Evolutionary conservation across 2,329 filamentous ascomycete genomes (phyloP), one percentile per base, ranked within the genome.

Genomic region (Colletotrichum incanum): DNA sequence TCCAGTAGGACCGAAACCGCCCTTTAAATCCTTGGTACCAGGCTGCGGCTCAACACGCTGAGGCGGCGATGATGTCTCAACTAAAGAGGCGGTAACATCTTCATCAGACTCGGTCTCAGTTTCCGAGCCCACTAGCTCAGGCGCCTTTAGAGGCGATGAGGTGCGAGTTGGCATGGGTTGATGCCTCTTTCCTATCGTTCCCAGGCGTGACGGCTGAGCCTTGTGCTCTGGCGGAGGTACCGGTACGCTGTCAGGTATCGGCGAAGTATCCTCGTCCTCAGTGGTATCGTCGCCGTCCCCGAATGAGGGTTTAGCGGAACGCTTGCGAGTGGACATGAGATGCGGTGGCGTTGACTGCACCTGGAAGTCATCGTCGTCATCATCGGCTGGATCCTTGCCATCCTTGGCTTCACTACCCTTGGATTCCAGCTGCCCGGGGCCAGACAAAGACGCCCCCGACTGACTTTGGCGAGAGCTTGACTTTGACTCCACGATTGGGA

Each of bases 341-440:
- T 80, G 80, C 18, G 84, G 82, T 3, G 86, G 86, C 1, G 86
- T 87, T 26, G 82, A 79, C 71, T 88, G 87, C 9, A 88, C 80
- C 73, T 89, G 84, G 59, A 89, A 89, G 67, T 87, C 87, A 55
- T 84, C 84, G n/a, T 85, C 85, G 14, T 86, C 83, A 5, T 81
- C 81, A 26, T 80, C 77, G n/a, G 74, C 73, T 7, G 67, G 61
- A 11, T 20, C 34, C 12, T 52, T 34, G 26, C 18, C 11, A 3
- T 28, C 37, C 45, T 50, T 45, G 34, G 23, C 37, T 18, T 43
- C 47, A 23, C n/a, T 18, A n/a, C 50, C 23, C 16, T 31, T 23
- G 14, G 18, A 8, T 28, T 60, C 65, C 34, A 74, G 74, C 6
- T 74, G 73, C 16, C 77, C 71, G 12, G 72, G 56, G 20, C 74